Evolutionary conservation across 2,329 filamentous ascomycete genomes (phyloP), one percentile per base, ranked within the genome.

Genomic region (Trichophyton simii): DNA sequence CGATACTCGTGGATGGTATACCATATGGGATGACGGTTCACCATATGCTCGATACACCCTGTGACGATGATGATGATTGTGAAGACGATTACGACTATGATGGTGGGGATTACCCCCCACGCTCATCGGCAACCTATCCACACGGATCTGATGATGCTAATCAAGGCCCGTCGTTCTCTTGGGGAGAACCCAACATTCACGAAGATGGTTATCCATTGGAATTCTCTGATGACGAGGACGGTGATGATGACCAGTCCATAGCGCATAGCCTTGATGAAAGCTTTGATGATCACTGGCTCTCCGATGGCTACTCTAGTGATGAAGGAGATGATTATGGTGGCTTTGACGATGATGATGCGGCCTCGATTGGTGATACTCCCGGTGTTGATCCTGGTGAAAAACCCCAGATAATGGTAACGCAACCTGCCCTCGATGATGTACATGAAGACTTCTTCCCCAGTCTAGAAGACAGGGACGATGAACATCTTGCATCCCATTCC

Each of bases 21-120:
- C 84, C 89, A 0, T 94, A 91, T 68, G 92, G 92, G 11, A 94
- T 97, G 89, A 96, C 90, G 22, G 92, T 97, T 0, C 92, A 97
- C 69, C 92, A 97, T 72, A 92, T 97, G 85, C 83, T 97, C 1
- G 92, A 96, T 68, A 75, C 77, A 11, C 77, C 82, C 9, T 82
- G 81, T 62, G 79, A 82, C 52, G 80, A 82, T 50, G 80, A 82
- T 42, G 75, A 73, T 3, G 75, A 78, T 3, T 71, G 70, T 31
- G 72, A 72, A 13, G 70, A 72, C 0, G 71, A 75, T 13, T 69
- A 73, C 20, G 70, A 72, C 0, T 71, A 75, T 15, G 69, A 73
- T n/a, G 70, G 71, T 1, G 71, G 74, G 9, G 69, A 71, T 34
- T 70, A 61, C 2, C 72, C 76, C 13, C 68, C 71, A 22, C 72